Evolutionary conservation across 2,329 filamentous ascomycete species (phyloP).

Genomic region (Bipolaris bicolor): DNA sequence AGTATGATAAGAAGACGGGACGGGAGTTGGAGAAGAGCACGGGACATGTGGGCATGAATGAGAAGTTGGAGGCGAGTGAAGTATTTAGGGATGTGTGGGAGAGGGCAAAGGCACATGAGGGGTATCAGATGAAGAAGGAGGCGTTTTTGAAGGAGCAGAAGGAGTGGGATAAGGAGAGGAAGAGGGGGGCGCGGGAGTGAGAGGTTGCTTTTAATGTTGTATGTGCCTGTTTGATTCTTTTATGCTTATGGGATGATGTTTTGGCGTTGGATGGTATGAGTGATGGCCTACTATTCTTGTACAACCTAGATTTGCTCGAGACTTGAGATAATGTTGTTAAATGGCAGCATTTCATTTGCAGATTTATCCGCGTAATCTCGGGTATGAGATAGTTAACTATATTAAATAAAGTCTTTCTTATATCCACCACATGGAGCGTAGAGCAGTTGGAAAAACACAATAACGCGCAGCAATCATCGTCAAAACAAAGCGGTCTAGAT

Average conservation of each 20-base stretch:
- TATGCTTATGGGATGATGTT: not conserved
- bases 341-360: no score
- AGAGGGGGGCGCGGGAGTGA: slow-evolving; percentile 11
- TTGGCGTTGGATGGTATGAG: not conserved
- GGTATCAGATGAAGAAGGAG: slow-evolving; percentile 54
- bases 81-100: slow-evolving; percentile 60
- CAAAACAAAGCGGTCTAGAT: no score
- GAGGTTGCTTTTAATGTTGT: not conserved
- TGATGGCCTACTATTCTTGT: no score
- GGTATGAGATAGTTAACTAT: no score
- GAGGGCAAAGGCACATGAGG: slow-evolving; percentile 53
- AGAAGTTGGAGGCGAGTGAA: slow-evolving; percentile 58
- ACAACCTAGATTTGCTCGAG: no score
- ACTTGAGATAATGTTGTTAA: no score
- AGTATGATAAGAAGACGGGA: slow-evolving; percentile 55
- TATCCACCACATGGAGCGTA: no score
- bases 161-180: slow-evolving; percentile 47
- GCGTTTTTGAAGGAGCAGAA: slow-evolving; percentile 57
- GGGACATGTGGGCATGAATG: slow-evolving; percentile 54
- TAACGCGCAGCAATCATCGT: no score
- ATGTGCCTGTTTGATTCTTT: no score
- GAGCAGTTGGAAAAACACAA: no score
- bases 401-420: no score
- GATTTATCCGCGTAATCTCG: no score
- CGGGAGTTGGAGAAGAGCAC: slow-evolving; percentile 54